phyloP scores from a whole-genome alignment of 257 asterid genomes.

The Plectranthus barbatus region DNA sequence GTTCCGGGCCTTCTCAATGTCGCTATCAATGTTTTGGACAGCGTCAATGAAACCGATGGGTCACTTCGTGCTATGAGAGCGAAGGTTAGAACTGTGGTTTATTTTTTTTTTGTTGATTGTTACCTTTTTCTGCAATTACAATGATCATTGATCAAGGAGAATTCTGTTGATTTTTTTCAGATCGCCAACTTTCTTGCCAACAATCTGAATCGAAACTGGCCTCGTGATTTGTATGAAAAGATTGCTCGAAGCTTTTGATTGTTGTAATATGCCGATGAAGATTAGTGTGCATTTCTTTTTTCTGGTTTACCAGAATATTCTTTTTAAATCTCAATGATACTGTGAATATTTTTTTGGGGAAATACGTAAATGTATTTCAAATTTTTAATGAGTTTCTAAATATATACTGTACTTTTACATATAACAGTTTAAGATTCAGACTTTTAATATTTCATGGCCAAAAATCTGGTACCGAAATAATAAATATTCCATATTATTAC shows the following conservation, averaged over 20 bases:
- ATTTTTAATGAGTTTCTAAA: no score
- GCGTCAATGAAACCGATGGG: constrained; percentile 78
- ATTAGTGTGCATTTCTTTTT: not conserved
- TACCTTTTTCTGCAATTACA: not conserved
- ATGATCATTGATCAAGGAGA: no score
- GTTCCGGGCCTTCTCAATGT: constrained; percentile 85
- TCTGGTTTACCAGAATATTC: no score
- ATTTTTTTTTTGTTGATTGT: not conserved
- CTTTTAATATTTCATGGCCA: no score
- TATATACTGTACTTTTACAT: no score
- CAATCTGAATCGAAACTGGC: constrained; percentile 82
- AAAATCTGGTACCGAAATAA: no score
- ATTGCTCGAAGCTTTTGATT: constrained; percentile 74
- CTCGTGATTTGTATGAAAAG: constrained; percentile 82
- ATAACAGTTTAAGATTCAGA: no score
- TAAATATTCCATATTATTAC: no score
- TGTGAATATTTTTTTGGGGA: no score
- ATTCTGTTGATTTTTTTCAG: no score
- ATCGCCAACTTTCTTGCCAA: constrained; percentile 87
- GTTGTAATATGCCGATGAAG: constrained; percentile 10
- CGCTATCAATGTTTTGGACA: constrained; percentile 80
- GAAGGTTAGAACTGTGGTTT: constrained; percentile 38
- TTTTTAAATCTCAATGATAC: no score
- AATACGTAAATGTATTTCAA: no score
- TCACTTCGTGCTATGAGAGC: constrained; percentile 85